Evolutionary conservation across 2,329 filamentous ascomycete genomes (phyloP).

Genomic region (Pleurostoma richardsiae): DNA sequence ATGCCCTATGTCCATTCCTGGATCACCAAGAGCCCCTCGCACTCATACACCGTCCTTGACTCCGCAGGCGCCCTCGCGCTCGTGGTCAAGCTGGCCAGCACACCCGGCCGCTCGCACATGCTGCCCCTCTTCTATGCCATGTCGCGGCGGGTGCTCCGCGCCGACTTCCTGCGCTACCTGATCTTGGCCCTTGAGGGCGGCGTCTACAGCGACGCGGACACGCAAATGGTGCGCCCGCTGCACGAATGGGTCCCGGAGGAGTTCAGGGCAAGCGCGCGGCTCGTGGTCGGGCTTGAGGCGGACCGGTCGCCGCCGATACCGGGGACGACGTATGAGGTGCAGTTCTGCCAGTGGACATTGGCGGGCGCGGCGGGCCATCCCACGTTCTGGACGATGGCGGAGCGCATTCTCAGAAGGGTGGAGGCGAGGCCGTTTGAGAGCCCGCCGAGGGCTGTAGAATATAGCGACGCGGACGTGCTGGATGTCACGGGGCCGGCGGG

Average conservation of each 20-base stretch:
- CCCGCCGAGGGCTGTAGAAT: background rate
- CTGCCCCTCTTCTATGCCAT: conserved; percentile 10
- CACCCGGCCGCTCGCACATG: conserved; percentile 7
- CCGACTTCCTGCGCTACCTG: conserved; percentile 21
- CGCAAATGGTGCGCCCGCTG: conserved; percentile 47
- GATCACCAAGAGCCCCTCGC: conserved; percentile 10
- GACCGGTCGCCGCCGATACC: conserved; percentile 16
- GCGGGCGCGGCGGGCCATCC: conserved; percentile 24
- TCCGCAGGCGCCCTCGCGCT: conserved; percentile 8
- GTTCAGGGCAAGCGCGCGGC: conserved; percentile 10
- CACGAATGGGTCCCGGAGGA: conserved; percentile 21
- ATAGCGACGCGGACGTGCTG: conserved; percentile 2
- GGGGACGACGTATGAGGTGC: conserved; percentile 21
- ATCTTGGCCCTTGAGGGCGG: conserved; percentile 26
- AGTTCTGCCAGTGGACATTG: conserved; percentile 30
- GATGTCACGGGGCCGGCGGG: conserved; percentile 8
- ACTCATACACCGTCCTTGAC: conserved; percentile 14
- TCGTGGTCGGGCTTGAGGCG: conserved; percentile 26
- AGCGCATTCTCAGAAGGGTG: conserved; percentile 15
- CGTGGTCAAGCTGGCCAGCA: conserved; percentile 9
- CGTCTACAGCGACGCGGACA: conserved; percentile 56
- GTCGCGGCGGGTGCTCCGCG: conserved; percentile 7
- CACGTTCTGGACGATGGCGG: conserved; percentile 19
- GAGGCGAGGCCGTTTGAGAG: conserved; percentile 4
- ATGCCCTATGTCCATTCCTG: conserved; percentile 7